These are phyloP conservation scores for Xanthoceras sorbifolium DNA, from an alignment of 345 rosid species.

Conservation along the genomic window DNA sequence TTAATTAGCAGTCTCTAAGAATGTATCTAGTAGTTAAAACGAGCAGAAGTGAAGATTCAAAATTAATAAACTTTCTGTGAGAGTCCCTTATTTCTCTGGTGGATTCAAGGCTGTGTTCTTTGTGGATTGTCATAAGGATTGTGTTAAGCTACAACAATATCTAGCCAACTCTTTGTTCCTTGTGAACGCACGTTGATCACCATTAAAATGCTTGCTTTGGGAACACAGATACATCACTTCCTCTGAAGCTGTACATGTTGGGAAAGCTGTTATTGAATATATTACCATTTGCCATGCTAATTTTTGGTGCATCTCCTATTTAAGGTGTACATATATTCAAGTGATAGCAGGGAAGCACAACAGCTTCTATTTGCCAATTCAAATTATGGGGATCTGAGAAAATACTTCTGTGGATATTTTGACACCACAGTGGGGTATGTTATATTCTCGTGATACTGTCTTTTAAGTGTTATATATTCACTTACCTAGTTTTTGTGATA, in stretches of 20 bases:
- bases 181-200: not conserved
- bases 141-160: not conserved
- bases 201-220: not conserved
- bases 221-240: not conserved
- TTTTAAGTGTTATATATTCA: not conserved
- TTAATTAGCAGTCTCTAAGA: not conserved
- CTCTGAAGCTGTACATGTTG: not conserved
- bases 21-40: no score
- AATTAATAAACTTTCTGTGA: no score
- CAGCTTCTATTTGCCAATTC: conserved; percentile 61
- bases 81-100: not conserved
- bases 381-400: conserved; percentile 58
- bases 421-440: conserved; percentile 57
- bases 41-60: not conserved
- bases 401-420: conserved; percentile 57
- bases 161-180: not conserved
- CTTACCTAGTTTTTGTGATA: not conserved
- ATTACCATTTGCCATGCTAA: not conserved
- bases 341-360: conserved; percentile 60
- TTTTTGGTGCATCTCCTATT: not conserved
- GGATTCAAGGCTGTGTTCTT: not conserved
- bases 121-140: not conserved
- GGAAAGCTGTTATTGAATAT: not conserved
- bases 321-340: conserved; percentile 63
- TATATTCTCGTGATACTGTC: not conserved